Evolutionary conservation across 768 basidiomycete genomes (phyloP), one percentile per base, ranked within the genome.

Genomic region (Favolaschia claudopus): DNA sequence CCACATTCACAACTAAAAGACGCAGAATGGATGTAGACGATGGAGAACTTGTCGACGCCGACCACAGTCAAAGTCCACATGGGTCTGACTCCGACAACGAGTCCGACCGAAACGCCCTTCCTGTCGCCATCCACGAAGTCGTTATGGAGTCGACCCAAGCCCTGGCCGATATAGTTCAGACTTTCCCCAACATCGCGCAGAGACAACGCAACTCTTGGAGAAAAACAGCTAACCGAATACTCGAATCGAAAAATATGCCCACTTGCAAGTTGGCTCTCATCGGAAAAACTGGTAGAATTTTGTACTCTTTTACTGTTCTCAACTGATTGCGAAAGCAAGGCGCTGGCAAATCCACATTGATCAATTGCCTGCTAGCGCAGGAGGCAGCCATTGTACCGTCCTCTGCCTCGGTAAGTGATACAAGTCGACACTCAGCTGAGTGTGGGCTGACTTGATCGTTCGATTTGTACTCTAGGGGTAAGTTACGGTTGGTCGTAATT

Each of bases 391-490:
- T 60, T 3, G 45, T 60, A 17, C 58, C 58, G 0, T 24, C 51
- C 2, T 60, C 58, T 33, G 58, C 52, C 3, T 19, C 46, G 19
- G 58, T 60, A 47, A n/a, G 50, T 52, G 12, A 3, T n/a, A n/a
- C n/a, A n/a, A n/a, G n/a, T n/a, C n/a, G n/a, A n/a, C n/a, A n/a
- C n/a, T n/a, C n/a, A n/a, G n/a, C n/a, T n/a, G n/a, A n/a, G n/a
- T n/a, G n/a, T n/a, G n/a, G n/a, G n/a, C n/a, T n/a, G n/a, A n/a
- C n/a, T n/a, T n/a, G n/a, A n/a, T n/a, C n/a, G n/a, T n/a, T n/a
- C n/a, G n/a, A n/a, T n/a, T 6, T 38, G 4, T 29, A 8, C 17
- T 36, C 55, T 40, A 58, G 56, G 57, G 57, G 57, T 58, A 42
- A 5, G 54, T 20, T 14, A 54, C n/a, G n/a, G n/a, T n/a, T n/a